Base-by-base conservation (phyloP, 2,329 filamentous ascomycete species). In the Trichoderma sp. region DNA sequence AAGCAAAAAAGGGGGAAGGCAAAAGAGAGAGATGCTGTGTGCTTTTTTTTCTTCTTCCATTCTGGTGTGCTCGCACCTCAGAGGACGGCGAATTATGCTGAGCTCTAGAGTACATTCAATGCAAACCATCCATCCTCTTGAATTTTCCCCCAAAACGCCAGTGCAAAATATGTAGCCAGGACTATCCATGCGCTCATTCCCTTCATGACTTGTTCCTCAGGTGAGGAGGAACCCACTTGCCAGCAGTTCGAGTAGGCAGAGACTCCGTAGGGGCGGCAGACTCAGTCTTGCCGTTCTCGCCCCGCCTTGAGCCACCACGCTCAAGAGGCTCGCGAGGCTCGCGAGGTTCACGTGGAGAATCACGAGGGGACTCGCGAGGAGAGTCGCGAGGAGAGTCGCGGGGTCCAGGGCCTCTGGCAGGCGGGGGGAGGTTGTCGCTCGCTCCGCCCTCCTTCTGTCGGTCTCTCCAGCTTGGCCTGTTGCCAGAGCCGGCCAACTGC, bases 391-490 rank as follows among this genome's bases (percentile, higher is more conserved):
- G 61, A 32, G 47, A 36, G 21, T 67, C 64, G 24, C 64, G 64
- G 74, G 51, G 65, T 34, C 76, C 36, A n/a, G 70, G 34, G 24
- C 63, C 58, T 64, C 70, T 70, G 18, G 70, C 32, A 6, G 68
- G 62, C 21, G 72, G 70, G 14, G 72, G 64, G 8, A 43, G 64
- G 39, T 51, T 36, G 28, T 73, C 76, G 62, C 79, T 77, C 12
- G 81, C 76, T 51, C 61, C 69, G 21, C 62, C 62, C 66, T 78
- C 79, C 76, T 77, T 86, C 81, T 93, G 88, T 77, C 91, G 90
- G 36, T 94, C 92, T 80, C 92, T 90, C 92, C 92, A 94, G 77
- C 87, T 89, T 70, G 89, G 85, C 83, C 90, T 91, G 79, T 80
- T 85, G 76, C 88, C 87, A 78, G 80, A 84, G 75, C 89, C 88